Evolutionary conservation across 352 stramenopile genomes (phyloP), one percentile per base, ranked within the genome.

Genomic region (Phytophthora niederhauseri): DNA sequence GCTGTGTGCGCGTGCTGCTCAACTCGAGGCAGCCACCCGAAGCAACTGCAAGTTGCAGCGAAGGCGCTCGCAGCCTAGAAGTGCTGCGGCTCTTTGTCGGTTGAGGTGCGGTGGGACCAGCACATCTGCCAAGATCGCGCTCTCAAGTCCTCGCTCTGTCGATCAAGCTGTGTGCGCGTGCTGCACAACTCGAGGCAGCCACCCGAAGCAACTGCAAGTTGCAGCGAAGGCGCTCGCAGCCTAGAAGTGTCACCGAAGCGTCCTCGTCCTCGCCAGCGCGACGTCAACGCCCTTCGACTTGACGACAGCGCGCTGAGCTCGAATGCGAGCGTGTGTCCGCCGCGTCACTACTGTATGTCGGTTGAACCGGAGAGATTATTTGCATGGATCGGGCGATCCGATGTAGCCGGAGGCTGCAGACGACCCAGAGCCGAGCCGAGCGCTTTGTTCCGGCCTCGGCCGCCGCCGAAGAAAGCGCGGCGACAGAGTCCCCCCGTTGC

Each of bases 321-420:
- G 52, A 64, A 15, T 56, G 31, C 60, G 51, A 28, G 54, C 46
- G 30, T 65, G 61, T 53, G 66, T 58, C 14, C 61, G 55, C 45
- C 55, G 61, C 61, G 67, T 74, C 67, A 74, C 51, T 59, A n/a
- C n/a, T n/a, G n/a, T n/a, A 55, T 36, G 31, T 53, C 67, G 49
- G 67, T 67, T 73, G 61, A 57, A 58, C 45, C 22, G 8, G 20
- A 28, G 20, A 53, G 20, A 53, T 30, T 31, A n/a, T 30, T 30
- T 26, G n/a, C 46, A 53, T 53, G 46, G 20, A 53, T 53, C 46
- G 46, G 26, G 43, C 43, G 46, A 49, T 64, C 17, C 54, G 43
- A 57, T 56, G 41, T 49, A 58, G 60, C 57, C 57, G 46, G 57
- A 56, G 30, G 57, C 4, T 64, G 61, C 38, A 61, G 61, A 67